Evolutionary conservation across 1,284 basidiomycete genomes (phyloP), one percentile per base, ranked within the genome.

Genomic region (Cutaneotrichosporon spelunceum): DNA sequence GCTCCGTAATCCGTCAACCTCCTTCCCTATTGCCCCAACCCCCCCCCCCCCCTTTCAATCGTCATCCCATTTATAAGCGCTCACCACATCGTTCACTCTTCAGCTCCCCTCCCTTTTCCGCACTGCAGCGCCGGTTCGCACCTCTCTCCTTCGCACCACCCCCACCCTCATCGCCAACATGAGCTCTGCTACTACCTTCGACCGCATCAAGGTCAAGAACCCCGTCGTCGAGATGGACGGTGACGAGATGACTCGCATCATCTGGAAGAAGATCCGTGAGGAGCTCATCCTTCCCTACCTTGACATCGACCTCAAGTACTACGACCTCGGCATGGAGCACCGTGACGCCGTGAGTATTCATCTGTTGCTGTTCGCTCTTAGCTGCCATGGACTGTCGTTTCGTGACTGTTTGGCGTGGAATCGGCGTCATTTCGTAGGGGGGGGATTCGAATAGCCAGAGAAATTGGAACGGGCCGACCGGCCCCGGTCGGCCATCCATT

Each of bases 211-310:
- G 70, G 93, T 96, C 64, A 82, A 85, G 73, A 93, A 94, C 76
- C 93, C 95, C 23, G 86, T 99, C 64, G 94, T 98, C 63, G 94
- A 98, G 83, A 87, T 98, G 60, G 93, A 96, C 78, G 93, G 93
- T 57, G 93, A 96, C 80, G 93, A 96, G 81, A 95, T 95, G 93
- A 96, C 93, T 45, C 84, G 93, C 70, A 93, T 96, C 71, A 96
- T 97, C 79, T 97, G 94, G 94, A 92, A 96, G 85, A 96, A 95
- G 85, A 97, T 98, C 78, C 85, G 92, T 61, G 89, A 97, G 73
- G 91, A 97, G 90, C 87, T 98, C 72, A 95, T 99, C 73, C 84
- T 97, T 56, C 95, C 95, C 10, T 97, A 93, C 80, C 83, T 99
- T 59, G 85, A 94, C 81, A 83, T 99, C 47, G 91, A 99, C 74